phyloP scores from a whole-genome alignment of 495 filamentous ascomycete species.

The Aspergillus hancockii region DNA sequence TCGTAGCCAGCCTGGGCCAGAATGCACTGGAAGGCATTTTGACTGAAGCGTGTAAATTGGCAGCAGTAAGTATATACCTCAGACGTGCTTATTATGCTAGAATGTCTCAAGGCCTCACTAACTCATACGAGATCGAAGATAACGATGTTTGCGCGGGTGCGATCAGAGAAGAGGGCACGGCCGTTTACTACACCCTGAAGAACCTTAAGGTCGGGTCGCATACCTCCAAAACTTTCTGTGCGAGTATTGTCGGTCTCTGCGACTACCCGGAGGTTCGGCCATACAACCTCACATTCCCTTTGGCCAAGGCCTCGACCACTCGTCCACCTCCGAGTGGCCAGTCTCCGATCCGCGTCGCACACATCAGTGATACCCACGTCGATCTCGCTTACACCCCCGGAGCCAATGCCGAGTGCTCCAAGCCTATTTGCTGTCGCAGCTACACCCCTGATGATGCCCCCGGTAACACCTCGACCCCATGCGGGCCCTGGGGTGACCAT shows the following conservation, averaged over 20 bases:
- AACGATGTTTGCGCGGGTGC: constrained; percentile 51
- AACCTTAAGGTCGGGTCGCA: constrained; percentile 45
- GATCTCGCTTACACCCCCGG: constrained; percentile 53
- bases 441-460: constrained; percentile 45
- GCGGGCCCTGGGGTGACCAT: constrained; percentile 48
- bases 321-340: constrained; percentile 47
- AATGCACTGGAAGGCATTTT: constrained; percentile 38
- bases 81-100: background rate
- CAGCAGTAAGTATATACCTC: constrained; percentile 31
- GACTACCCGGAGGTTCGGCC: constrained; percentile 43
- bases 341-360: constrained; percentile 51
- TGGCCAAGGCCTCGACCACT: constrained; percentile 37
- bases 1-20: constrained; percentile 44
- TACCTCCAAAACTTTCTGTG: constrained; percentile 51
- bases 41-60: constrained; percentile 47
- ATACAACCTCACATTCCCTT: constrained; percentile 46
- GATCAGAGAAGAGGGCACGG: constrained; percentile 49
- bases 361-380: constrained; percentile 59
- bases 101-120: background rate
- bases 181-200: constrained; percentile 47
- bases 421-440: constrained; percentile 56
- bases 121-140: constrained; percentile 36
- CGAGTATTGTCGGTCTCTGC: constrained; percentile 51
- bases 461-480: constrained; percentile 44
- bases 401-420: constrained; percentile 51